phyloP scores from a whole-genome alignment of 768 basidiomycete genomes.

The Termitomyces sp. region DNA sequence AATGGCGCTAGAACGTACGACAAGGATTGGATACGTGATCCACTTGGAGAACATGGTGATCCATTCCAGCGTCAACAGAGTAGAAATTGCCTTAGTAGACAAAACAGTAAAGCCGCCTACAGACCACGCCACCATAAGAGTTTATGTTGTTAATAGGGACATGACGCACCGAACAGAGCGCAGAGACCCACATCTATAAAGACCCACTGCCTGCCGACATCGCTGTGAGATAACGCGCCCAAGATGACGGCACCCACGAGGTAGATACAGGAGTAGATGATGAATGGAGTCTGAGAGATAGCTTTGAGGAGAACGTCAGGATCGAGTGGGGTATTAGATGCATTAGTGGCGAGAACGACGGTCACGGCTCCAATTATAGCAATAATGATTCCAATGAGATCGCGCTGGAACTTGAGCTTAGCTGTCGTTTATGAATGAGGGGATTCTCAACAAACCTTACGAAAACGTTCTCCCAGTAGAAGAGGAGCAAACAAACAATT shows the following conservation, averaged over 20 bases:
- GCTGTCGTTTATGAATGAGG: slow-evolving; percentile 7
- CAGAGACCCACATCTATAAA: slow-evolving; percentile 86
- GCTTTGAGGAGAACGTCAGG: slow-evolving; percentile 63
- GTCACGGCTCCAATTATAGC: slow-evolving; percentile 88
- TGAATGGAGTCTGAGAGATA: slow-evolving; percentile 64
- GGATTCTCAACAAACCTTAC: slow-evolving; percentile 41
- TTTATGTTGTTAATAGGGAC: background rate
- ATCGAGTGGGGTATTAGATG: slow-evolving; percentile 64
- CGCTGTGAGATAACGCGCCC: slow-evolving; percentile 58
- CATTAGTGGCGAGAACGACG: slow-evolving; percentile 79
- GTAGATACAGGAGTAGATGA: slow-evolving; percentile 69
- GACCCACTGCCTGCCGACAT: slow-evolving; percentile 59
- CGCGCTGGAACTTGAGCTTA: slow-evolving; percentile 42
- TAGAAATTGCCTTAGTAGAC: slow-evolving; percentile 88
- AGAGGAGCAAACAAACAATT: slow-evolving; percentile 93
- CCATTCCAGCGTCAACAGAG: slow-evolving; percentile 75
- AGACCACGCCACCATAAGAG: background rate
- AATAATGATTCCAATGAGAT: slow-evolving; percentile 71
- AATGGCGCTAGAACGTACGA: slow-evolving; percentile 31
- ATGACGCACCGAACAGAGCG: slow-evolving; percentile 65
- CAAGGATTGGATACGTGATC: slow-evolving; percentile 79
- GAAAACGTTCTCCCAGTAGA: slow-evolving; percentile 78
- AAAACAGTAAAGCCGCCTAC: slow-evolving; percentile 92
- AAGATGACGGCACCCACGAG: slow-evolving; percentile 51
- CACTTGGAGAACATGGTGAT: slow-evolving; percentile 69